Base-by-base conservation (phyloP, 495 filamentous ascomycete species). In the Penicillium paradoxum region DNA sequence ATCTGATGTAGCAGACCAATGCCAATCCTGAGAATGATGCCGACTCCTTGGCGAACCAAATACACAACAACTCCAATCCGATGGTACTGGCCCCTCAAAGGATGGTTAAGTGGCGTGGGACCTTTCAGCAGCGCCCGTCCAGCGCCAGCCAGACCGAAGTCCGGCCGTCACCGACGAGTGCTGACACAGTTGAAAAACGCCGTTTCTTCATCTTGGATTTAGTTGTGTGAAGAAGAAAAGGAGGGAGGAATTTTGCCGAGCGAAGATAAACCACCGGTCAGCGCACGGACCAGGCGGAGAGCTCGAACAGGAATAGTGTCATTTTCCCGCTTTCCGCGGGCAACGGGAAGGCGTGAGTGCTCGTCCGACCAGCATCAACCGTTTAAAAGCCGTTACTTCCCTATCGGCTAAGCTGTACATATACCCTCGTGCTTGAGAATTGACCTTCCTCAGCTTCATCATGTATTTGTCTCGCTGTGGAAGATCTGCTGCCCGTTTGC, bases 181-280 rank as follows among this genome's bases (percentile, higher is more conserved):
- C 73, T 76, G 74, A 64, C 42, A 66, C 65, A 68, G 73, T 51
- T 63, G n/a, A 58, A 57, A 64, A 37, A 69, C 67, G 68, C 69
- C 64, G 47, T 69, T 67, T 77, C 74, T 73, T 77, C 74, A 77
- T 77, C 63, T 77, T 77, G 74, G 74, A 75, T 75, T 76, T 75
- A 77, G 74, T 75, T 77, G 74, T 77, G 74, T 75, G 72, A 74
- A 65, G 65, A 73, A 68, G 56, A 65, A 65, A 63, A 48, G 58
- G 49, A 46, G 51, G 22, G 51, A 54, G 57, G 25, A 45, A 60
- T 41, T 57, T 57, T 51, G 57, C 57, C 50, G 62, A 42, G 45
- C 49, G 49, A 55, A 33, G 56, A 63, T 59, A 63, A 51, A 52
- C 41, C 38, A 15, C 2, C 22, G 36, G 36, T 18, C 5, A 21